Base-by-base conservation (phyloP, 2,329 filamentous ascomycete genomes). In the Tolypocladium inflatum region DNA sequence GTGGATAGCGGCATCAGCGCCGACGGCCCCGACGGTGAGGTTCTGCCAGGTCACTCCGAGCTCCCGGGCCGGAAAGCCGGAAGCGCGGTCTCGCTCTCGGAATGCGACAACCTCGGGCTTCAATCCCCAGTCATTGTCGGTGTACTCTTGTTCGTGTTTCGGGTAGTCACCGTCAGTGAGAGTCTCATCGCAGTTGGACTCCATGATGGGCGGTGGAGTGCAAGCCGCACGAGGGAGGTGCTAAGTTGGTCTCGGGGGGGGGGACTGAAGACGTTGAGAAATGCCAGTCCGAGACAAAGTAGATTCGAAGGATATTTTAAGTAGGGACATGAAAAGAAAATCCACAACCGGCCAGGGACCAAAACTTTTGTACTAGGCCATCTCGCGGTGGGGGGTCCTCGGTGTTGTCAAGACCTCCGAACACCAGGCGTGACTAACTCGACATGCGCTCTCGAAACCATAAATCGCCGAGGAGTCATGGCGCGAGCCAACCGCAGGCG, bases 1-100 rank as follows among this genome's bases (percentile, higher is more conserved):
- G 61, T 88, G 84, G 38, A 88, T 74, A 11, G 84, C 82, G 2
- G 85, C 81, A 35, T 86, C 82, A 17, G 84, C 73, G 35, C 81
- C 80, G 67, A 82, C 73, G 19, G 82, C 86, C 56, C 84, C 77
- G 21, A 89, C 86, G 0, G 76, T 87, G 53, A 89, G 74, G 57
- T 84, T 76, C 62, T 81, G 76, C 82, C 85, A 89, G 1, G 86
- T 83, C 0, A 89, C 77, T 30, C 86, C 87, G 3, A 88, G 76
- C 64, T 79, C 73, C 42, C 79, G 75, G 10, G 72, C 68, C 35
- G 76, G 79, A 59, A 78, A 72, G 2, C 76, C 76, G 4, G 79
- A 78, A 4, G 73, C 71, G 21, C 73, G 64, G 21, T 80, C 74
- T 15, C 76, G 73, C 30, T 76, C 71, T 7, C 73, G 70, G 55